Base-by-base conservation (phyloP, 768 basidiomycete species). In the Auricularia sp. region DNA sequence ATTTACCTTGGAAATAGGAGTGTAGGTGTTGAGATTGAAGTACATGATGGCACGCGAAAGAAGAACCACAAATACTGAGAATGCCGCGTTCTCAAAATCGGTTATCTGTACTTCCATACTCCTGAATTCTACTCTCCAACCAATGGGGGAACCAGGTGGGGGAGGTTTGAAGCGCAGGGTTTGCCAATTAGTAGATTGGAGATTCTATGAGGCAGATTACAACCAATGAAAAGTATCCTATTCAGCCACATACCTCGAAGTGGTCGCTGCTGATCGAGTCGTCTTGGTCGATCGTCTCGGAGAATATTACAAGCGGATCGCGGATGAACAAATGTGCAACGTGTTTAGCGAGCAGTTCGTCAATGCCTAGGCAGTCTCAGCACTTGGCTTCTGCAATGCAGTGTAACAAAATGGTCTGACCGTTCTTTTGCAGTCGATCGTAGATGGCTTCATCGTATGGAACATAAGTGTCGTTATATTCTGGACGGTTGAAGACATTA, bases 161-260 rank as follows among this genome's bases (percentile, higher is more conserved):
- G 97, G 97, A 2, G 97, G 97, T 73, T 99, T 99, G 83, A 99
- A 99, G 58, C 97, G 86, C 39, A 99, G 80, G 0, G 97, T 98
- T 77, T 99, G 97, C 97, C 97, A 99, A 71, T 99, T 99, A 3
- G 97, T 99, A 2, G 97, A 98, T 83, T 99, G 97, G 33, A 99
- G 87, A 71, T 98, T 98, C 90, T 96, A 73, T 47, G 8, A 7
- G 42, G 5, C 6, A 18, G 23, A 44, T 61, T 61, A 44, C 42
- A 43, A 7, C 8, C 42, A n/a, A n/a, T n/a, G 42, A 43, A 43
- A 16, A 7, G 42, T 7, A 43, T 43, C 42, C 42, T 16, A 16
- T 7, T 43, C 42, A 68, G 16, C n/a, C n/a, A 43, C 76, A 33
- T 68, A 92, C 93, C 82, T 99, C 97, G 67, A 98, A 98, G 73